Percentiles rank a stretch among this genome's conserved stretches.
These are phyloP conservation scores for Biscogniauxia mediterranea DNA, from an alignment of 2,329 filamentous ascomycete species.

Conservation along the genomic window DNA sequence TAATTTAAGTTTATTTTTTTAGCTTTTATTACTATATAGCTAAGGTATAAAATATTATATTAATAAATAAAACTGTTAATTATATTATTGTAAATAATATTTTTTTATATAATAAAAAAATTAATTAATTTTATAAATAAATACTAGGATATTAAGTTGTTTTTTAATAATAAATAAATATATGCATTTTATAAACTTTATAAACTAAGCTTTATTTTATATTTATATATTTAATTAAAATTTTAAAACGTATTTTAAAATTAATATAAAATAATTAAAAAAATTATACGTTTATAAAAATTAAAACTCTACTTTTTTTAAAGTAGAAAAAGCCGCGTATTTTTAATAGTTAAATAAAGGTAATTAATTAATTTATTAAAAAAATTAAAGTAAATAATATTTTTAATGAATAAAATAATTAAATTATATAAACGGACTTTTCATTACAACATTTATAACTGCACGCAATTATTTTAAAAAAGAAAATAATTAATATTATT, in stretches of 20 bases:
- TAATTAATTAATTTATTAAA: neutral
- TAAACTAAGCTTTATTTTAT: neutral
- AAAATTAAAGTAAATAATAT: neutral
- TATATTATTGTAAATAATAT: neutral
- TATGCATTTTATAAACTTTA: neutral
- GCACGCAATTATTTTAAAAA: no score
- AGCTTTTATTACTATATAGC: no score
- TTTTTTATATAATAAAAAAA: neutral
- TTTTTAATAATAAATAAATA: neutral
- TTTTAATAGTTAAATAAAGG: neutral
- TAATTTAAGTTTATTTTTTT: neutral
- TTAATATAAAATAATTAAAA: neutral
- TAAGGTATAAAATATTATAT: no score
- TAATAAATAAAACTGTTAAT: no score
- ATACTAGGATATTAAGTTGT: neutral
- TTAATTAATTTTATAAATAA: neutral
- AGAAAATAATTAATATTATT: no score
- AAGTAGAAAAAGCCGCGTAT: neutral
- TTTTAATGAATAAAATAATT: no score
- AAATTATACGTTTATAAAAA: no score
- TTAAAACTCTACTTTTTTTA: neutral
- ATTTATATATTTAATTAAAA: neutral
- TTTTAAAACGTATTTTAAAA: neutral
- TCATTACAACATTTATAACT: no score
- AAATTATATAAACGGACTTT: no score